A percentile compares a stretch with the other conserved stretches of the same genome.
These are phyloP conservation scores for Sclerotinia minor DNA, from an alignment of 2,329 filamentous ascomycete genomes.

Conservation along the genomic window DNA sequence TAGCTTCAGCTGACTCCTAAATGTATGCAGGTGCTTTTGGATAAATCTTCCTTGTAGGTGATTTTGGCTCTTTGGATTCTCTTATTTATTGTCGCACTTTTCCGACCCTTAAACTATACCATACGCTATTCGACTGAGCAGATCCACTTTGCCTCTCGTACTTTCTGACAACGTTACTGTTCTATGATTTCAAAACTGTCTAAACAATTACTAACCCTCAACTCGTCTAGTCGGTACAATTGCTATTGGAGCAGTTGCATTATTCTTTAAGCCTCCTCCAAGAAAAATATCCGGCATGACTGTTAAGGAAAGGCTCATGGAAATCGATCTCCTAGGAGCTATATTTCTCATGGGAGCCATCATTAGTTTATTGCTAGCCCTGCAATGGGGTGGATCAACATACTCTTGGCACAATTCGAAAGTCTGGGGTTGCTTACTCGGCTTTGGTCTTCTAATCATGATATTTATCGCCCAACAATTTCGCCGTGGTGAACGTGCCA, in stretches of 20 bases:
- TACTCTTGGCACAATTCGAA: slow-evolving; percentile 48
- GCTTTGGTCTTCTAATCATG: slow-evolving; percentile 41
- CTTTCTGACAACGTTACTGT: neutral
- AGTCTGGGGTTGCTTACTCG: slow-evolving; percentile 49
- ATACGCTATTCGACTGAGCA: neutral
- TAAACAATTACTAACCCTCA: slow-evolving; percentile 9
- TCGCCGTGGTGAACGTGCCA: slow-evolving; percentile 50
- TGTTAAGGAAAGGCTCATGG: slow-evolving; percentile 44
- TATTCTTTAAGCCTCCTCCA: slow-evolving; percentile 48
- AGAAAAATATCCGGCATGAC: slow-evolving; percentile 39
- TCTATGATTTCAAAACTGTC: neutral
- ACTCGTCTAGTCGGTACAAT: slow-evolving; percentile 48
- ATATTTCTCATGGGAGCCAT: slow-evolving; percentile 49
- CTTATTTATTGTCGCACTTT: neutral
- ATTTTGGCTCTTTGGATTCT: neutral
- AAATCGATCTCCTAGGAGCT: slow-evolving; percentile 52
- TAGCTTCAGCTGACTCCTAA: neutral
- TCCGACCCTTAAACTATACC: neutral
- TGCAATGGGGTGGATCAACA: slow-evolving; percentile 51
- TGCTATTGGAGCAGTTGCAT: slow-evolving; percentile 44
- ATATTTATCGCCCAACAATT: slow-evolving; percentile 47
- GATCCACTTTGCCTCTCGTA: neutral
- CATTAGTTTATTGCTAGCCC: slow-evolving; percentile 48
- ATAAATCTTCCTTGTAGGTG: slow-evolving; percentile 43
- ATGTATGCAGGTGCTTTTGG: slow-evolving; percentile 37